Percentiles rank a stretch among this genome's conserved stretches.
Conservation (phyloP, 2,329 filamentous ascomycete genomes). For the Ambrosiella cleistominuta region DNA sequence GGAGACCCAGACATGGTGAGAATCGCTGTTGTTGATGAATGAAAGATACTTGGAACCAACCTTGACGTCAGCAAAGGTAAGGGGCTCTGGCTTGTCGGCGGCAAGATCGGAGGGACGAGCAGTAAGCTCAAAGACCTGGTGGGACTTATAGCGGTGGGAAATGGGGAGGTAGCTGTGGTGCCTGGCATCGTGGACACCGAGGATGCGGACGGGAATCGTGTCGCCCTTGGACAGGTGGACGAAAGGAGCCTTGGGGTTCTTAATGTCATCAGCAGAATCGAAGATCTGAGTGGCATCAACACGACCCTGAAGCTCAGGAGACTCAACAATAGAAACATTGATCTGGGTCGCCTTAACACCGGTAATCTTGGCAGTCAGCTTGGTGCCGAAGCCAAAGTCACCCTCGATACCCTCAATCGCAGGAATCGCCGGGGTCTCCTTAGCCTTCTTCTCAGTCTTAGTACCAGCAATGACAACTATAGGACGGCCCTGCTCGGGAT, state of each 20-base stretch:
- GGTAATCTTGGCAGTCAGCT: conserved; percentile 61
- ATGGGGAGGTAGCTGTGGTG: conserved; percentile 87
- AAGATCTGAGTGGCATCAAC: conserved; percentile 85
- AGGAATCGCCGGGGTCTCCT: conserved; percentile 15
- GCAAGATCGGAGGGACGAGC: conserved; percentile 54
- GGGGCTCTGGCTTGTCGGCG: conserved; percentile 25
- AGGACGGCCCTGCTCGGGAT: conserved; percentile 53
- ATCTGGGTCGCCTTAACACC: conserved; percentile 82
- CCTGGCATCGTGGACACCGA: conserved; percentile 77
- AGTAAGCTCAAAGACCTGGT: conserved; percentile 74
- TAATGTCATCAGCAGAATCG: conserved; percentile 72
- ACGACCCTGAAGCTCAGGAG: conserved; percentile 62
- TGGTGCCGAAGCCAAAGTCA: conserved; percentile 55
- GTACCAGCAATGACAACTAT: conserved; percentile 31
- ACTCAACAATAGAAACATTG: conserved; percentile 71
- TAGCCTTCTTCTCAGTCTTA: conserved; percentile 26
- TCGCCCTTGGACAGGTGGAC: conserved; percentile 40
- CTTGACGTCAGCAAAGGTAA: conserved; percentile 57
- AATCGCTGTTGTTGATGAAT: conserved; percentile 77
- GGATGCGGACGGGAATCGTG: conserved; percentile 53
- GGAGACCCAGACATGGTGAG: conserved; percentile 76
- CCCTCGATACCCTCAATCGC: conserved; percentile 28
- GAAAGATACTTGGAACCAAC: conserved; percentile 56
- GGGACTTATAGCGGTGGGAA: conserved; percentile 63
- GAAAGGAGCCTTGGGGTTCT: conserved; percentile 66